These are phyloP conservation scores for Anthracocystis panici-leucophaei DNA, from an alignment of 1,284 basidiomycete genomes.

Conservation along the genomic window DNA sequence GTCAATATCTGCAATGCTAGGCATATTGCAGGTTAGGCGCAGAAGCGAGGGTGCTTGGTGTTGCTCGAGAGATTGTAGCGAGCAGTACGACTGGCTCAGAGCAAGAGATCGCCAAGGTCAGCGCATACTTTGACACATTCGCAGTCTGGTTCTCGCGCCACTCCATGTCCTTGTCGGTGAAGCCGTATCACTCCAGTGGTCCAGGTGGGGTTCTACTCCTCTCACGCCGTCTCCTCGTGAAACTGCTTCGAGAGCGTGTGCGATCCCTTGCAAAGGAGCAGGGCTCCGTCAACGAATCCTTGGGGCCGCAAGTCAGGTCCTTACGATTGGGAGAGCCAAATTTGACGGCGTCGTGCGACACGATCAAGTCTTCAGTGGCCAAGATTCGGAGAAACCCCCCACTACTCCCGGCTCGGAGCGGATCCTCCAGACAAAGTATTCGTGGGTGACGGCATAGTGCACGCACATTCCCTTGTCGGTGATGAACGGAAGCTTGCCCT, in stretches of 20 bases:
- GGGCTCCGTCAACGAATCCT: constrained; percentile 71
- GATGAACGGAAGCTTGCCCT: constrained; percentile 68
- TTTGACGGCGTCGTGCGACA: constrained; percentile 65
- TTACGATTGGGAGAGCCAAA: constrained; percentile 21
- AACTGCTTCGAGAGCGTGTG: constrained; percentile 68
- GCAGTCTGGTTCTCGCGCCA: constrained; percentile 65
- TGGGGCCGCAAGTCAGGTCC: constrained; percentile 67
- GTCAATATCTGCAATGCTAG: too few relatives aligned
- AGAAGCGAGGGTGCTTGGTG: constrained; percentile 28
- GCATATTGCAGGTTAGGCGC: too few relatives aligned
- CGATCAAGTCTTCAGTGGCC: constrained; percentile 70
- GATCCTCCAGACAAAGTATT: constrained; percentile 71
- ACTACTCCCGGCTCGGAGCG: constrained; percentile 68
- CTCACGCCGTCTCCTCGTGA: constrained; percentile 67
- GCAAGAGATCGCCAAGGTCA: constrained; percentile 71
- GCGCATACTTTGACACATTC: constrained; percentile 60
- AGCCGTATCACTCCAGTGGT: constrained; percentile 66
- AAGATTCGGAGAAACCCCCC: constrained; percentile 69
- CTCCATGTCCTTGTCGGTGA: constrained; percentile 53
- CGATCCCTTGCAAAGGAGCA: constrained; percentile 70
- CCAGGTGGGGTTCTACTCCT: constrained; percentile 66
- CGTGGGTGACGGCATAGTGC: constrained; percentile 68
- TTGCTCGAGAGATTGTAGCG: constrained; percentile 35
- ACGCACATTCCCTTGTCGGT: constrained; percentile 61
- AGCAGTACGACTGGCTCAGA: constrained; percentile 24